phyloP scores from a whole-genome alignment of 179 eudicot species.

The Actinidia arguta region DNA sequence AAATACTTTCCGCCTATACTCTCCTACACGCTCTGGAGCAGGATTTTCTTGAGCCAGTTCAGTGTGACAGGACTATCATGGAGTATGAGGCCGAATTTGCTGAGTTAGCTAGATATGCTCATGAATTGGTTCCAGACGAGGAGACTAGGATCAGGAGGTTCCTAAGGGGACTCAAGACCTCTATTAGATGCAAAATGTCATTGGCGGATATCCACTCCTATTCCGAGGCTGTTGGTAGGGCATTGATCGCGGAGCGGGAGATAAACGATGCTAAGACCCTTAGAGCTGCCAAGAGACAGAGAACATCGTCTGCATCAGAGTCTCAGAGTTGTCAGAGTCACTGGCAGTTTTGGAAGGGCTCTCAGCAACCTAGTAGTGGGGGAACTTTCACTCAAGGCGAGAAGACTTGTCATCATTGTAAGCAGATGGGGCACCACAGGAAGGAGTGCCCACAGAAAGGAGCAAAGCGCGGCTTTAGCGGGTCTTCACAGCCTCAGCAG shows the following conservation, averaged over 20 bases:
- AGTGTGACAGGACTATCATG: not conserved
- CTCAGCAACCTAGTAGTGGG: no score
- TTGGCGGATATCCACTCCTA: not conserved
- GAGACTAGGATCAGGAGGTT: conserved; percentile 9
- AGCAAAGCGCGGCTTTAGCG: not conserved
- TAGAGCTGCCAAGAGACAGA: no score
- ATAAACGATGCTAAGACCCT: not conserved
- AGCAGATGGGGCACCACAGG: not conserved
- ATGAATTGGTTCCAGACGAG: not conserved
- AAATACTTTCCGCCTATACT: not conserved
- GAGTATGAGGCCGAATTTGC: conserved; percentile 2
- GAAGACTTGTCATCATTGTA: not conserved
- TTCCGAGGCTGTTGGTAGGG: not conserved
- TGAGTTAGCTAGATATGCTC: conserved; percentile 8
- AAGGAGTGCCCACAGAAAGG: not conserved
- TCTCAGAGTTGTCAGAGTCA: not conserved
- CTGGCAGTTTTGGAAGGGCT: not conserved
- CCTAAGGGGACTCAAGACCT: not conserved
- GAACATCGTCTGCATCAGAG: not conserved
- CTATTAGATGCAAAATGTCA: not conserved
- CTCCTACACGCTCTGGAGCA: not conserved
- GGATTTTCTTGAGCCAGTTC: not conserved
- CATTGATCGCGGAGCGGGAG: not conserved
- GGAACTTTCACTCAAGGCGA: no score
- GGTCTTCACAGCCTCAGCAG: no score